Evolutionary conservation across 352 stramenopile genomes (phyloP).

Genomic region (Peronospora belbahrii): DNA sequence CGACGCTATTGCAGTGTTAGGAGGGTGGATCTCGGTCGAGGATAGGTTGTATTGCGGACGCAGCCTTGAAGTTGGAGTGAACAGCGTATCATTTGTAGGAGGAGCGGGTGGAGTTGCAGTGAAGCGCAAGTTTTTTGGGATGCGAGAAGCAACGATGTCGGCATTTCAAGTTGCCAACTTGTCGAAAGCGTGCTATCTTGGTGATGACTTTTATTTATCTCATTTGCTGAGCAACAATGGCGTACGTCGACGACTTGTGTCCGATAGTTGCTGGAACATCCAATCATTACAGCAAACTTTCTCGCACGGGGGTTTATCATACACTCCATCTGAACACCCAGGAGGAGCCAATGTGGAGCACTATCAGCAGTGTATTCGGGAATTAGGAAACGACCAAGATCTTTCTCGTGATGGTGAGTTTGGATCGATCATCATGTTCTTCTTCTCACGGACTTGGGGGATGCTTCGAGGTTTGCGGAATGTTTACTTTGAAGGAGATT

Average conservation of each 20-base stretch:
- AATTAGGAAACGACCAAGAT: constrained; percentile 36
- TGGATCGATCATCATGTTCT: constrained; percentile 28
- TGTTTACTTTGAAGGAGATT: constrained; percentile 18
- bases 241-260: constrained; percentile 36
- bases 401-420: constrained; percentile 45
- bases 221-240: constrained; percentile 35
- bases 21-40: constrained; percentile 43
- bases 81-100: constrained; percentile 48
- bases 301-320: constrained; percentile 26
- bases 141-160: constrained; percentile 21
- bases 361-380: constrained; percentile 49
- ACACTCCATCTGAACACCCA: constrained; percentile 26
- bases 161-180: constrained; percentile 38
- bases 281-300: constrained; percentile 19
- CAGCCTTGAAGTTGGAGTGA: constrained; percentile 39
- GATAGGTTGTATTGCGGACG: constrained; percentile 45
- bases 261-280: constrained; percentile 49
- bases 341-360: constrained; percentile 52
- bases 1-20: constrained; percentile 40
- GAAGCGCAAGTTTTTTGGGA: constrained; percentile 41
- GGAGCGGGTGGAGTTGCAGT: constrained; percentile 42
- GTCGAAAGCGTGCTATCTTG: constrained; percentile 41
- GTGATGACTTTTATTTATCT: constrained; percentile 50
- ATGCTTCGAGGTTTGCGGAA: constrained; percentile 20
- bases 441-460: constrained; percentile 35